These are phyloP conservation scores for Candida sanyaensis DNA, from an alignment of 1,139 yeast genomes.

Conservation along the genomic window DNA sequence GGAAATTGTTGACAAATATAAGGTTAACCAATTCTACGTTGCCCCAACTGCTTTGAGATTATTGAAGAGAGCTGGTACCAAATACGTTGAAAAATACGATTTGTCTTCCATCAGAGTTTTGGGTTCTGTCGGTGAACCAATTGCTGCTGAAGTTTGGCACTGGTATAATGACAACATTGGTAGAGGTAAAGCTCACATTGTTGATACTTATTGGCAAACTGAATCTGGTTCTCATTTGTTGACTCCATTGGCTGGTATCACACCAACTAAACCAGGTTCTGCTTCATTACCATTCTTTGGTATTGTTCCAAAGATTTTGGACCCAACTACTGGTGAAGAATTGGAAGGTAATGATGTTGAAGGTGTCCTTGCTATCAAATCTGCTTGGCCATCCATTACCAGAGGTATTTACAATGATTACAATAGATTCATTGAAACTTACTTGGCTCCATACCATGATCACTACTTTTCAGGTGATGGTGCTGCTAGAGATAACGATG, in stretches of 20 bases:
- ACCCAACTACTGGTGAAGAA: constrained; percentile 72
- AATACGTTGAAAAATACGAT: constrained; percentile 63
- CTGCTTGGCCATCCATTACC: constrained; percentile 80
- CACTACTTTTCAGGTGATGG: constrained; percentile 82
- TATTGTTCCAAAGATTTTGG: constrained; percentile 65
- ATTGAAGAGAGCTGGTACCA: constrained; percentile 79
- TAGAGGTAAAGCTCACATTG: constrained; percentile 69
- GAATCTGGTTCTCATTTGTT: constrained; percentile 78
- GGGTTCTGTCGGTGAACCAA: constrained; percentile 92
- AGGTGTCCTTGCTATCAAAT: constrained; percentile 72
- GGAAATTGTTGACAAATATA: constrained; percentile 78
- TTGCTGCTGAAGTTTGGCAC: constrained; percentile 91
- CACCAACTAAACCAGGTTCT: constrained; percentile 79
- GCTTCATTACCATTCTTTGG: constrained; percentile 82
- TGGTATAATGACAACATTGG: constrained; percentile 87
- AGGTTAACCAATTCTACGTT: constrained; percentile 81
- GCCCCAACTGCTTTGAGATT: constrained; percentile 89
- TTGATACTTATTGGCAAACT: constrained; percentile 86
- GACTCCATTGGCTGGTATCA: constrained; percentile 70
- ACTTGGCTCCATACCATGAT: constrained; percentile 67
- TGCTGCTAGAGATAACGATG: constrained; percentile 77
- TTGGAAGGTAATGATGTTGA: constrained; percentile 63
- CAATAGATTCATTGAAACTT: constrained; percentile 67
- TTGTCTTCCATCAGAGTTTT: constrained; percentile 67
- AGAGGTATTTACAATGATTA: constrained; percentile 76